phyloP scores from a whole-genome alignment of 140 eudicot genomes.

The Eryngium alpinum region DNA sequence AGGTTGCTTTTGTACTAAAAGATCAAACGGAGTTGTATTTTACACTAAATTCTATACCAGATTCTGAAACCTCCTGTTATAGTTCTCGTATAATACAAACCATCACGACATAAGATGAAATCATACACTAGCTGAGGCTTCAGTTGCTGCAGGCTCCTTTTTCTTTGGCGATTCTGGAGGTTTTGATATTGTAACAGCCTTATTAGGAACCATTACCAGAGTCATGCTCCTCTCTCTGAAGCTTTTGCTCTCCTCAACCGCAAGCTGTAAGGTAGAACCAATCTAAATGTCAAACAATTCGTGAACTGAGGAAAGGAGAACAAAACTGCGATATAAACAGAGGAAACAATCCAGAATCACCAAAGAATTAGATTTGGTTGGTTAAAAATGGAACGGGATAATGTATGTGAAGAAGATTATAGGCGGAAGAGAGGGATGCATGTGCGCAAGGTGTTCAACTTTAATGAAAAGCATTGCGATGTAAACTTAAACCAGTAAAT shows the following conservation, averaged over 20 bases:
- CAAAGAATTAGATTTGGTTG: too few species aligned
- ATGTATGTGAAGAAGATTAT: too few species aligned
- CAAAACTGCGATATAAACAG: background rate
- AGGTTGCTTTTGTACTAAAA: background rate
- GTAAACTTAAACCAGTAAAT: background rate
- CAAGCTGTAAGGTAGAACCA: conserved; percentile 31
- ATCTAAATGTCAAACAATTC: background rate
- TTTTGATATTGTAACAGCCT: conserved; percentile 28
- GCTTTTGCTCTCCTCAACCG: conserved; percentile 36
- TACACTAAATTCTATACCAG: conserved; percentile 19
- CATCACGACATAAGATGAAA: background rate
- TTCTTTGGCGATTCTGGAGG: conserved; percentile 37
- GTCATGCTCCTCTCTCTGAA: conserved; percentile 37
- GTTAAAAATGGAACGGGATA: too few species aligned
- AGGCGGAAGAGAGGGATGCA: background rate
- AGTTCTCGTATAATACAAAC: conserved; percentile 4
- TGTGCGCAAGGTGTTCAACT: background rate
- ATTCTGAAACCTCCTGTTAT: conserved; percentile 12
- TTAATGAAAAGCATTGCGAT: background rate
- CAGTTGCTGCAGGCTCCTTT: conserved; percentile 20
- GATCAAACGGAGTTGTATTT: too few species aligned
- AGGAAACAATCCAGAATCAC: background rate
- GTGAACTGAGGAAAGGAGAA: background rate
- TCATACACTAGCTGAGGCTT: conserved; percentile 33
- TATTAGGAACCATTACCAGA: conserved; percentile 41